Conservation (phyloP, 306 rosid species). For the Gastrolobium villosum region DNA sequence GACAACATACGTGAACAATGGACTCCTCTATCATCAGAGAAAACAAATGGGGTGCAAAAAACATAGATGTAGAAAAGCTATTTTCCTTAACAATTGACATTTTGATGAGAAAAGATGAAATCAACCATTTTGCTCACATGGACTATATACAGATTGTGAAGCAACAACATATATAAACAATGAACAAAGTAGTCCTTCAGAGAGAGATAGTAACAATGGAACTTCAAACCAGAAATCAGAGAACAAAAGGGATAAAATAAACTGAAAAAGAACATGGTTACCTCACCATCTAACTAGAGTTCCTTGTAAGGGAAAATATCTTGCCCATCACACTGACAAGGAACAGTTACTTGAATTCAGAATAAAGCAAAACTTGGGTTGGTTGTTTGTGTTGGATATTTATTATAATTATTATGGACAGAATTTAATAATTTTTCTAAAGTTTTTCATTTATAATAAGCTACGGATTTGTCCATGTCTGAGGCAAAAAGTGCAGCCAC, state of each 20-base stretch:
- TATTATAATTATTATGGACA: constrained; percentile 47
- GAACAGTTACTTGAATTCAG: constrained; percentile 7
- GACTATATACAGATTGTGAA: constrained; percentile 1
- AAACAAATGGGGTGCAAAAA: constrained; percentile 12
- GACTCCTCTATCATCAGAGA: not conserved
- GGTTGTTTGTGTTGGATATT: constrained; percentile 49
- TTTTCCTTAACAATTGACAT: not conserved
- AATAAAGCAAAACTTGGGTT: constrained; percentile 3
- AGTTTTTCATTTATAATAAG: constrained; percentile 14
- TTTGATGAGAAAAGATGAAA: constrained; percentile 34
- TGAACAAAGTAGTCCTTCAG: constrained; percentile 23
- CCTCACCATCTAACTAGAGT: constrained; percentile 35
- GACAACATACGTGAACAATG: not conserved
- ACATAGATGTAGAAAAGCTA: not conserved
- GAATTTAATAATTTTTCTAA: constrained; percentile 2
- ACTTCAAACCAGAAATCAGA: constrained; percentile 28
- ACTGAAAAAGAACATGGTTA: constrained; percentile 41
- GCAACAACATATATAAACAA: constrained; percentile 36
- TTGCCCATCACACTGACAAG: constrained; percentile 39
- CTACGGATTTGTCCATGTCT: constrained; percentile 49
- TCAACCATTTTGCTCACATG: constrained; percentile 29
- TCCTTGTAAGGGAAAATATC: constrained; percentile 44
- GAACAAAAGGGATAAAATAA: constrained; percentile 21
- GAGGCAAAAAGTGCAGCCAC: constrained; percentile 68
- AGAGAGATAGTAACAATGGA: constrained; percentile 34